Evolutionary conservation across 139 green algal species (phyloP).

Genomic region (Nannochloris sp.): DNA sequence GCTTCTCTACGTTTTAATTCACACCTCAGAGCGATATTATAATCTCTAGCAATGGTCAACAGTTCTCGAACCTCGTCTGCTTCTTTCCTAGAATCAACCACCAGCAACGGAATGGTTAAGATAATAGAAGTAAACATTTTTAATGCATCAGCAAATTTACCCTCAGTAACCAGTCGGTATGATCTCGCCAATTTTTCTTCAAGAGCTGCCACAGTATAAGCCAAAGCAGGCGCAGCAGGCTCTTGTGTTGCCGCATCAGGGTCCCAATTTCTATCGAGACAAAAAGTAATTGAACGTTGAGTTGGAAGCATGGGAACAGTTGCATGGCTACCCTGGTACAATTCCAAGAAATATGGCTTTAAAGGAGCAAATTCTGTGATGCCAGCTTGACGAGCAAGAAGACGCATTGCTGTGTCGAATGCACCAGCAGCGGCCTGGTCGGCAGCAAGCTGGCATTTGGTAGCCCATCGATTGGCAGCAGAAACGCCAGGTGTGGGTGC

Average conservation of each 20-base stretch:
- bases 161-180: constrained; percentile 94
- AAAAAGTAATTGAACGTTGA: constrained; percentile 45
- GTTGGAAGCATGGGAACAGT: constrained; percentile 57
- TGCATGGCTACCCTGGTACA: constrained; percentile 59
- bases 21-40: constrained; percentile 81
- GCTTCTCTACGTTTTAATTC: constrained; percentile 89
- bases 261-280: constrained; percentile 70
- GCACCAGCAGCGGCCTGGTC: constrained; percentile 80
- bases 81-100: constrained; percentile 85
- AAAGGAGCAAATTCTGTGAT: constrained; percentile 87
- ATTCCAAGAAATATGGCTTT: constrained; percentile 76
- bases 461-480: constrained; percentile 72
- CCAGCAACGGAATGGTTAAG: constrained; percentile 77
- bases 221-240: constrained; percentile 56
- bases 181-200: constrained; percentile 59
- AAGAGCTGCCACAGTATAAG: constrained; percentile 63
- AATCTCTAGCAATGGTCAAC: constrained; percentile 82
- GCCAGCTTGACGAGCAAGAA: constrained; percentile 82
- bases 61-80: constrained; percentile 96
- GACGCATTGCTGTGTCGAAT: constrained; percentile 84
- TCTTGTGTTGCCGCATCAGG: constrained; percentile 43
- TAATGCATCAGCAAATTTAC: constrained; percentile 96
- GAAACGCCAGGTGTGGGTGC: constrained; percentile 69
- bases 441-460: constrained; percentile 65
- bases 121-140: constrained; percentile 76